phyloP scores from a whole-genome alignment of 1,284 basidiomycete genomes.

The Coniophora puteana region DNA sequence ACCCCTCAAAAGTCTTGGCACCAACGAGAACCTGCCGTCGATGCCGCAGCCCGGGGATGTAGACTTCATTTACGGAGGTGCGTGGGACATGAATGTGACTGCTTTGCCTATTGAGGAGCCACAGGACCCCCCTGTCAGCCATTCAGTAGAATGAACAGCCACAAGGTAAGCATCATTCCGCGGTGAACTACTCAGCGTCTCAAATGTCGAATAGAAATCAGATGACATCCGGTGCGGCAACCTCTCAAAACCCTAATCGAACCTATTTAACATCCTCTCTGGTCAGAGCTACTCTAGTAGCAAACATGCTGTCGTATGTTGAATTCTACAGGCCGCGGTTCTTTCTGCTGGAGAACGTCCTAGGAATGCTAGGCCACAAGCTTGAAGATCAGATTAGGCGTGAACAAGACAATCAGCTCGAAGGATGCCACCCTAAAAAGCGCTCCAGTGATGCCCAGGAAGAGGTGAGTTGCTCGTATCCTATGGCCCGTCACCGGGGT shows the following conservation, averaged over 20 bases:
- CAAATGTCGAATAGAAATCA: constrained; percentile 38
- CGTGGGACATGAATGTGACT: constrained; percentile 14
- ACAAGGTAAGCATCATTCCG: constrained; percentile 41
- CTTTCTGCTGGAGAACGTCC: constrained; percentile 69
- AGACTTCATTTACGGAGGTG: constrained; percentile 71
- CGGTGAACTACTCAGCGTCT: too few relatives aligned
- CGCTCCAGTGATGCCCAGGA: too few relatives aligned
- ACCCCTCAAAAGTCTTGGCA: constrained; percentile 36
- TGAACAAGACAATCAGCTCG: too few relatives aligned
- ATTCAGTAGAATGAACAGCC: constrained; percentile 59
- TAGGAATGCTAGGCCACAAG: constrained; percentile 48
- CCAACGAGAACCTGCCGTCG: constrained; percentile 31
- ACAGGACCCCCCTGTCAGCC: constrained; percentile 70
- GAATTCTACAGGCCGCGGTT: constrained; percentile 62
- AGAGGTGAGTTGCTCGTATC: too few relatives aligned
- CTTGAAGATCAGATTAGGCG: too few relatives aligned
- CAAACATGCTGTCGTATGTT: constrained; percentile 72
- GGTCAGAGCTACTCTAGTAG: constrained; percentile 55
- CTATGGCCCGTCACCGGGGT: too few relatives aligned
- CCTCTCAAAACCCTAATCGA: not conserved
- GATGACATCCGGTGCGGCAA: constrained; percentile 56
- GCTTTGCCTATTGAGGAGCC: constrained; percentile 4
- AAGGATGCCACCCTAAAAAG: too few relatives aligned
- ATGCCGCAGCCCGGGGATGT: constrained; percentile 58
- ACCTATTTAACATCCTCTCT: constrained; percentile 3